Conservation (phyloP, 495 filamentous ascomycete species). For the Cercophora newfieldiana region DNA sequence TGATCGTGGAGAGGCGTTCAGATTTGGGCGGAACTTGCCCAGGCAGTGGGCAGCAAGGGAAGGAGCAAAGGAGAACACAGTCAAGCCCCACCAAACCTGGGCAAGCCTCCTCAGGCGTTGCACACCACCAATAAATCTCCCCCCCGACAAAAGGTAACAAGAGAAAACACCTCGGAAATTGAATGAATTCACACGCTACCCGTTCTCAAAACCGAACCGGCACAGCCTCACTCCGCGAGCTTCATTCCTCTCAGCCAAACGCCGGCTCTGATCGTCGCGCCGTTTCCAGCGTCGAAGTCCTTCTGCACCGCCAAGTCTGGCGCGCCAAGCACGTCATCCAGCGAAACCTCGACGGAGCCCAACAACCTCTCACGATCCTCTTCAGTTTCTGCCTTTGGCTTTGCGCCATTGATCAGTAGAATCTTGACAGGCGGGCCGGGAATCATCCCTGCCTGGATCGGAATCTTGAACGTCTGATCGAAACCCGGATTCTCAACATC, state of each 20-base stretch:
- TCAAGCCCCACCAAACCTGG: no score
- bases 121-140: no score
- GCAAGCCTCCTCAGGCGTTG: no score
- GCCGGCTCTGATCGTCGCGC: slow-evolving; percentile 24
- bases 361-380: slow-evolving; percentile 34
- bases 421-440: slow-evolving; percentile 32
- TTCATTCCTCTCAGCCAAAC: slow-evolving; percentile 21
- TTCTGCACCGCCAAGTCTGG: slow-evolving; percentile 34
- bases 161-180: no score
- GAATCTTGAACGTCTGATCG: slow-evolving; percentile 39
- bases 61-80: no score
- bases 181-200: background rate
- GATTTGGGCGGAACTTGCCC: no score
- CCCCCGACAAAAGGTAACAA: no score
- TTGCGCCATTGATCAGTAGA: slow-evolving; percentile 25
- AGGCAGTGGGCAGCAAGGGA: no score
- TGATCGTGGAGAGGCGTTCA: no score
- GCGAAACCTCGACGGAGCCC: slow-evolving; percentile 37
- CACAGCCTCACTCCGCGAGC: slow-evolving; percentile 2
- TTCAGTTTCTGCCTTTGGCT: background rate
- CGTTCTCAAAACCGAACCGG: no score
- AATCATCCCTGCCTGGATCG: slow-evolving; percentile 34
- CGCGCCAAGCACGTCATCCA: slow-evolving; percentile 37
- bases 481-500: slow-evolving; percentile 48
- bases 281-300: slow-evolving; percentile 38